Evolutionary conservation across 257 asterid genomes (phyloP).

Genomic region (Solanum tarapatanum): DNA sequence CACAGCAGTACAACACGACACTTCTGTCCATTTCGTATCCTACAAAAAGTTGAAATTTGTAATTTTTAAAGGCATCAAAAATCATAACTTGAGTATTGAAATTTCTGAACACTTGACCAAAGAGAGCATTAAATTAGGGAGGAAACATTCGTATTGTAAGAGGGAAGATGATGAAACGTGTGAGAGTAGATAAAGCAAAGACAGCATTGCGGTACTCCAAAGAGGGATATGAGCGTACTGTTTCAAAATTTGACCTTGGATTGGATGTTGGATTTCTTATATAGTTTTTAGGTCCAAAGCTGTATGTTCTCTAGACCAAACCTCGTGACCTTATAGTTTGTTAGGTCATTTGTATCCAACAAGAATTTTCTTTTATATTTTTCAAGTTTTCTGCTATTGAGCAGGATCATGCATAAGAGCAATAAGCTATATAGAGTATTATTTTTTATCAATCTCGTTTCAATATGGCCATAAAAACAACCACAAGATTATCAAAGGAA

Average conservation of each 20-base stretch:
- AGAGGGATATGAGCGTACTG: not conserved
- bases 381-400: not conserved
- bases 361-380: not conserved
- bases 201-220: not conserved
- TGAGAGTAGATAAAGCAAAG: not conserved
- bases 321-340: not conserved
- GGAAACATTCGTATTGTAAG: not conserved
- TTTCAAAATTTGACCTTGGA: not conserved
- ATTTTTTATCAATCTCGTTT: not conserved
- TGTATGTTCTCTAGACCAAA: not conserved
- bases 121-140: not conserved
- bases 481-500: not conserved
- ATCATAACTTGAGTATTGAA: not conserved
- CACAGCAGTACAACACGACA: not conserved
- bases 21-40: not conserved
- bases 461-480: not conserved
- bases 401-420: not conserved
- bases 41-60: not conserved
- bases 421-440: not conserved
- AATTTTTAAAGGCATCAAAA: not conserved
- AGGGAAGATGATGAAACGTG: not conserved
- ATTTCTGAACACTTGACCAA: not conserved
- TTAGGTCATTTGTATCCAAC: not conserved
- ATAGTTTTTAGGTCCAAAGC: not conserved
- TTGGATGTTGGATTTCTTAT: not conserved